Percentiles rank a stretch among this genome's conserved stretches.
phyloP scores from a whole-genome alignment of 2,329 filamentous ascomycete genomes.

The Verticillium dahliae region DNA sequence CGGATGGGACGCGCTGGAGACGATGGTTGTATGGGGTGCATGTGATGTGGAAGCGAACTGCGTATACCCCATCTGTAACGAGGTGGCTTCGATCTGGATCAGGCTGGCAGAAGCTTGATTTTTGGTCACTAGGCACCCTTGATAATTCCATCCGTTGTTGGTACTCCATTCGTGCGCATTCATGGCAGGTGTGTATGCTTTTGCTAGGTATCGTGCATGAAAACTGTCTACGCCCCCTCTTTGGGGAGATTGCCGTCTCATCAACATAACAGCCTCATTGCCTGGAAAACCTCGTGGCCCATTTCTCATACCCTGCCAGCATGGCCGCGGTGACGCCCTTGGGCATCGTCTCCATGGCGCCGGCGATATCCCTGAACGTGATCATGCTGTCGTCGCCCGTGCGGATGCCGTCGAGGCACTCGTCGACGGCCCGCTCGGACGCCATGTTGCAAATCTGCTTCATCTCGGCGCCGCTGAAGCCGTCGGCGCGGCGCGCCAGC shows the following conservation, averaged over 20 bases:
- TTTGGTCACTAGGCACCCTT: not conserved
- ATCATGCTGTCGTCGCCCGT: constrained; percentile 16
- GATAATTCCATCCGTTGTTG: not conserved
- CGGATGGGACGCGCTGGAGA: no score
- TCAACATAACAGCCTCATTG: not conserved
- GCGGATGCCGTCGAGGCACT: constrained; percentile 16
- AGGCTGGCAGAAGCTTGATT: not conserved
- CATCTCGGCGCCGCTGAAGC: constrained; percentile 83
- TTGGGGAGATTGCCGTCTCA: no score
- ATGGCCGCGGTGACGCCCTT: constrained; percentile 55
- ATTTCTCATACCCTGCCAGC: constrained; percentile 51
- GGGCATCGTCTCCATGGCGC: constrained; percentile 38
- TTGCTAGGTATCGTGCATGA: no score
- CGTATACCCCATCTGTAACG: constrained; percentile 2
- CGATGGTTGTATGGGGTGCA: not conserved
- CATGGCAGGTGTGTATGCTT: no score
- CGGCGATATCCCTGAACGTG: constrained; percentile 34
- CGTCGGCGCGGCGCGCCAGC: constrained; percentile 61
- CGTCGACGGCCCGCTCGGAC: constrained; percentile 32
- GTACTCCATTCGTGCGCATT: not conserved
- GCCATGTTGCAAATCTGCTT: constrained; percentile 42
- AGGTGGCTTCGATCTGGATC: not conserved
- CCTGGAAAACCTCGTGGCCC: constrained; percentile 35
- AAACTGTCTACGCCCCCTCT: no score
- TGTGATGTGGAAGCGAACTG: not conserved